Base-by-base conservation (phyloP, 139 green algal genomes). In the Zygnema circumcarinatum region DNA sequence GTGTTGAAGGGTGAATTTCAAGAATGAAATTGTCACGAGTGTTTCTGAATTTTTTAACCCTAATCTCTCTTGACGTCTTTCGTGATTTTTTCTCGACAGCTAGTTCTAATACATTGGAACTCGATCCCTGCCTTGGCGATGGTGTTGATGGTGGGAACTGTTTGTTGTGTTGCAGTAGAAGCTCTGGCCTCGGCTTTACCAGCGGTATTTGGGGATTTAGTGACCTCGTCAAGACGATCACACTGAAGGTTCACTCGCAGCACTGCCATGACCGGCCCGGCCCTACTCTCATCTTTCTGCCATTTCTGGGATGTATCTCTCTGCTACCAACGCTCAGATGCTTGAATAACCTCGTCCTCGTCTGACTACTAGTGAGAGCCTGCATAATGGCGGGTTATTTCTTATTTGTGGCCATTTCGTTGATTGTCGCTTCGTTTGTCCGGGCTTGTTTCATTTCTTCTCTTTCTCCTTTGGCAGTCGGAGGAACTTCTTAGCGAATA, bases 401-500 rank as follows among this genome's bases (percentile, higher is more conserved):
- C 25, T 72, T 72, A 72, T 72, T 25, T 25, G 54, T 72, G 54
- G 54, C 25, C 29, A 7, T 16, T 62, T 62, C 47, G 16, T 62
- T 62, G 7, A 62, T 62, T 62, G 16, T 62, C 47, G 16, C 47
- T 62, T 62, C 47, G n/a, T n/a, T n/a, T n/a, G n/a, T n/a, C n/a
- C n/a, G n/a, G n/a, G n/a, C n/a, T n/a, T n/a, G n/a, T n/a, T n/a
- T n/a, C n/a, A n/a, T n/a, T n/a, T n/a, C n/a, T n/a, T n/a, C n/a
- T n/a, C n/a, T n/a, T n/a, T n/a, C 16, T 62, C 47, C 7, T 62
- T 62, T 62, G 7, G 76, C 81, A 88, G 83, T 88, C 83, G 1
- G 83, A 88, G 74, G 84, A 89, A 72, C 52, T 89, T 53, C 11
- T 89, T 16, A 80, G 38, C 0, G 76, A 85, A 22, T 89, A 89